phyloP scores from a whole-genome alignment of 306 rosid genomes.

The Parietaria judaica region DNA sequence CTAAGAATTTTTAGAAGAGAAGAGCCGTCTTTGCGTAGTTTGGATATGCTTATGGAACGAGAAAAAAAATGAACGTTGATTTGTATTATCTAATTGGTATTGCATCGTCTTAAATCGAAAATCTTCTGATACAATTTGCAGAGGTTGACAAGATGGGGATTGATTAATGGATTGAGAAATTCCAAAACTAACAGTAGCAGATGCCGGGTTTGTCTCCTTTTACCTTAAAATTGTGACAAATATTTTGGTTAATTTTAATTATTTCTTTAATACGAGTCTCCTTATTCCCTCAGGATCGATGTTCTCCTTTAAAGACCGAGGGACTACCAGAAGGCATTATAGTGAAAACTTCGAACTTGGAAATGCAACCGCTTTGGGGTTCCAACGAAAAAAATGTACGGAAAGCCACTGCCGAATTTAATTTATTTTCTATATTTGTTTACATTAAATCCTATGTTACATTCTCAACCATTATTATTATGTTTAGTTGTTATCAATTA shows the following conservation, averaged over 20 bases:
- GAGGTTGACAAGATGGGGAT: slow-evolving; percentile 69
- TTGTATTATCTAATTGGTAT: not conserved
- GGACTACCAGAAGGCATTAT: slow-evolving; percentile 40
- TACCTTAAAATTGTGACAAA: not conserved
- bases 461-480: too few species aligned
- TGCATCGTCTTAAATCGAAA: not conserved
- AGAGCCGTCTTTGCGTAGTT: too few species aligned
- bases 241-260: not conserved
- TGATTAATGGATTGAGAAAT: slow-evolving; percentile 22
- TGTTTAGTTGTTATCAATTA: not conserved
- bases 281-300: slow-evolving; percentile 23
- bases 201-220: slow-evolving; percentile 55
- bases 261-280: not conserved
- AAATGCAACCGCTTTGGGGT: slow-evolving; percentile 39
- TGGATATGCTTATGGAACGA: not conserved
- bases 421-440: not conserved
- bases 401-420: too few species aligned
- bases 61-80: not conserved
- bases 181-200: slow-evolving; percentile 15
- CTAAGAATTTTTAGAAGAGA: too few species aligned
- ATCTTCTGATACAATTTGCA: slow-evolving; percentile 27
- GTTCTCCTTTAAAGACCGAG: slow-evolving; percentile 29
- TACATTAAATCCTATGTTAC: not conserved
- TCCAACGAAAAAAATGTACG: slow-evolving; percentile 27
- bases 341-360: slow-evolving; percentile 33